A percentile compares a stretch with the other conserved stretches of the same genome.
Evolutionary conservation across 2,329 filamentous ascomycete species (phyloP).

Genomic region (Nigrospora oryzae): DNA sequence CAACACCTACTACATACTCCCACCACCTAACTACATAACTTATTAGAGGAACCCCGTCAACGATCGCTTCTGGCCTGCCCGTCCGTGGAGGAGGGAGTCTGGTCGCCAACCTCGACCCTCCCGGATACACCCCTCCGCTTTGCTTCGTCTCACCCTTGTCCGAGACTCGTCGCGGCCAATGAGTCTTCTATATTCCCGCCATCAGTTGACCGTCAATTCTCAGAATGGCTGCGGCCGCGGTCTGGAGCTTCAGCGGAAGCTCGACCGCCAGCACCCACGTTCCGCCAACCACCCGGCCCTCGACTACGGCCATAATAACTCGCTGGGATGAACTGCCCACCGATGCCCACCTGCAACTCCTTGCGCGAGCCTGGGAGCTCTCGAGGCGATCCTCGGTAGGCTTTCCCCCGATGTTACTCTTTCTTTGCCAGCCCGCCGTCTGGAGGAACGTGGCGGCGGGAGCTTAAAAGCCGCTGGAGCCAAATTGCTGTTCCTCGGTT

Average conservation of each 20-base stretch:
- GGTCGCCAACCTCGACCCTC: not conserved
- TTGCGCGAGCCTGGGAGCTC: slow-evolving; percentile 31
- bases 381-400: slow-evolving; percentile 4
- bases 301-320: slow-evolving; percentile 18
- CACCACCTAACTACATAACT: not conserved
- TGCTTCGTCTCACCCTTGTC: slow-evolving; percentile 9
- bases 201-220: slow-evolving; percentile 34
- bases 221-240: slow-evolving; percentile 46
- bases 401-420: too few species aligned
- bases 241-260: slow-evolving; percentile 33
- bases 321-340: slow-evolving; percentile 27
- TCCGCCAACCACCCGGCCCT: slow-evolving; percentile 23
- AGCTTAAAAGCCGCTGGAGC: too few species aligned
- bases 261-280: slow-evolving; percentile 32
- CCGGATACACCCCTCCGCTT: too few species aligned
- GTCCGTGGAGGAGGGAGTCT: not conserved
- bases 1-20: too few species aligned
- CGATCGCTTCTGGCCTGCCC: not conserved
- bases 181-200: slow-evolving; percentile 34
- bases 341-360: slow-evolving; percentile 24
- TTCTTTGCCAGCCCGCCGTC: too few species aligned
- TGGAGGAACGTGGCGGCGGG: not conserved
- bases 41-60: not conserved
- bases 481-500: too few species aligned
- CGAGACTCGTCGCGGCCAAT: slow-evolving; percentile 37